phyloP scores from a whole-genome alignment of 225 moss, liverwort and hornwort species.

The Rhytidiadelphus loreus region DNA sequence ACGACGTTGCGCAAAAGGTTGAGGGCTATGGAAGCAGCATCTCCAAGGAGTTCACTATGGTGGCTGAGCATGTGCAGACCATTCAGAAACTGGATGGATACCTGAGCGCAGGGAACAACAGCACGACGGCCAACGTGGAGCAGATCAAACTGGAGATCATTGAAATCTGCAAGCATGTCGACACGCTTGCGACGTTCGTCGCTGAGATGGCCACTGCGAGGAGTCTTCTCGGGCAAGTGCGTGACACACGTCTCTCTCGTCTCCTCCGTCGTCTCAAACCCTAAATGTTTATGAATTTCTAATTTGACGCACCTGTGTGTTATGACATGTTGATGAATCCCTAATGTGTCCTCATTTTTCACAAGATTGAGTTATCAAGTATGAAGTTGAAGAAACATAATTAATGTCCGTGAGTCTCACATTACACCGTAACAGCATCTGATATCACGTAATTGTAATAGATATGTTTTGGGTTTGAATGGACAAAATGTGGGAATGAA shows the following conservation, averaged over 20 bases:
- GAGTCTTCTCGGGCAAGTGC: slow-evolving; percentile 25
- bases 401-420: not conserved
- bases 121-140: slow-evolving; percentile 11
- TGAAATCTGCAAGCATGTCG: slow-evolving; percentile 11
- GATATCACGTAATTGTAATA: not conserved
- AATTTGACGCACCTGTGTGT: not conserved
- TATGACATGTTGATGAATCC: not conserved
- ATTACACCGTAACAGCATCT: not conserved
- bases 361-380: no score
- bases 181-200: slow-evolving; percentile 31
- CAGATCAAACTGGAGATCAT: slow-evolving; percentile 13
- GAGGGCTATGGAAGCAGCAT: slow-evolving; percentile 13
- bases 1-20: slow-evolving; percentile 8
- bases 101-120: slow-evolving; percentile 44
- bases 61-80: slow-evolving; percentile 41
- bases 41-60: slow-evolving; percentile 30
- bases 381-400: not conserved
- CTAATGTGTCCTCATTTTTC: not conserved
- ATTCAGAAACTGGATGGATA: slow-evolving; percentile 33
- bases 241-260: not conserved
- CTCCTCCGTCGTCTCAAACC: not conserved
- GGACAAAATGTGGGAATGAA: no score
- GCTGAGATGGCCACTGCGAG: slow-evolving; percentile 32
- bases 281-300: not conserved
- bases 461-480: no score